A percentile compares a stretch with the other conserved stretches of the same genome.
Conservation (phyloP, 2,329 filamentous ascomycete genomes). For the Beauveria scarabaeidicola region DNA sequence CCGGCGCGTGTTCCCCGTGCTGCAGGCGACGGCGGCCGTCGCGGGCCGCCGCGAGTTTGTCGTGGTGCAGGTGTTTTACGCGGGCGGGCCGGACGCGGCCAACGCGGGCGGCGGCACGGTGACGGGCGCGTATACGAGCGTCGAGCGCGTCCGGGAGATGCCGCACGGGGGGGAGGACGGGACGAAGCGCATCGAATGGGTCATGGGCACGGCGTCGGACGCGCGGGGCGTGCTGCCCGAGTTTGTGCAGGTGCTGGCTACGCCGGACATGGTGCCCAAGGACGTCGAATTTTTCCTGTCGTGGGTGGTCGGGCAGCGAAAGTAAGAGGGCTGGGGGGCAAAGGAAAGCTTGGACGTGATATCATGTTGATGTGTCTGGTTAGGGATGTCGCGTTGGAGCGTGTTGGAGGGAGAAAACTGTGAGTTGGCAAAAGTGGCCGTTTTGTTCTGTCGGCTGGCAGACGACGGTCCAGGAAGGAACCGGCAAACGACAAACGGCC, state of each 20-base stretch:
- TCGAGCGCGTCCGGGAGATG: conserved; percentile 51
- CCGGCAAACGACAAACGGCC: neutral
- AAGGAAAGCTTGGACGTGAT: neutral
- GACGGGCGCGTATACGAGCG: conserved; percentile 52
- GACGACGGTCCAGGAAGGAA: neutral
- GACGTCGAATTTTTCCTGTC: conserved; percentile 61
- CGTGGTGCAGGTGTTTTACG: conserved; percentile 48
- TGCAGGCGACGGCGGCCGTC: conserved; percentile 49
- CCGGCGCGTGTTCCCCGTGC: conserved; percentile 57
- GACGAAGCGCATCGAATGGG: conserved; percentile 51
- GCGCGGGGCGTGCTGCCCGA: conserved; percentile 58
- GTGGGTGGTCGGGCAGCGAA: conserved; percentile 47
- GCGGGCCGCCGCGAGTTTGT: conserved; percentile 39
- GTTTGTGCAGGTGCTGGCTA: conserved; percentile 55
- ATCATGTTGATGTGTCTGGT: neutral
- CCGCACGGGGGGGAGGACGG: conserved; percentile 17
- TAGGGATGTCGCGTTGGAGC: neutral
- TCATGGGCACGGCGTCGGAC: conserved; percentile 69
- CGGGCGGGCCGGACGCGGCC: conserved; percentile 25
- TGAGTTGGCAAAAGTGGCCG: neutral
- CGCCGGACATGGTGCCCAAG: conserved; percentile 57
- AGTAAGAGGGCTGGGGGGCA: conserved; percentile 12
- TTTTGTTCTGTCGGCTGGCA: conserved; percentile 4
- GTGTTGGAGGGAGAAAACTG: neutral
- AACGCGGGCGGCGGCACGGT: conserved; percentile 37